phyloP scores from a whole-genome alignment of 1,139 yeast species.

The Candida glucosophila region DNA sequence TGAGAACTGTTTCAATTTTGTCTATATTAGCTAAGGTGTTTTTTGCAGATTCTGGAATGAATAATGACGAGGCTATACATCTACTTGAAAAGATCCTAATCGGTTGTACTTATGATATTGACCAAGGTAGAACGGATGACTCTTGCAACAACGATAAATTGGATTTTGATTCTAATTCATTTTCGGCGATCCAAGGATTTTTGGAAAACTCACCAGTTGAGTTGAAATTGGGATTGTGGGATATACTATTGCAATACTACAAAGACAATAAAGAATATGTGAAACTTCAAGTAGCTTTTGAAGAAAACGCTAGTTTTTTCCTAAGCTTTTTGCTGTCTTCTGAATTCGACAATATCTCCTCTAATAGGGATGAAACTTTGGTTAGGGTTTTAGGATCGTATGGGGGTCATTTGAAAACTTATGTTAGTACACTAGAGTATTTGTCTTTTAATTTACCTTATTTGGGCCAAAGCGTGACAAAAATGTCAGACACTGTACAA shows the following conservation, averaged over 20 bases:
- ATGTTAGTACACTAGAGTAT: slow-evolving; percentile 14
- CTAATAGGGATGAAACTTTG: slow-evolving; percentile 13
- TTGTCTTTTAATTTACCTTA: slow-evolving; percentile 15
- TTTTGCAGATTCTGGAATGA: slow-evolving; percentile 25
- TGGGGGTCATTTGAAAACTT: slow-evolving; percentile 18
- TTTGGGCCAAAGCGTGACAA: slow-evolving; percentile 6
- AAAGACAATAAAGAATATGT: slow-evolving; percentile 26
- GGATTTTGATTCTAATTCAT: slow-evolving; percentile 13
- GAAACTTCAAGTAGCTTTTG: slow-evolving; percentile 48
- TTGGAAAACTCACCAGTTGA: slow-evolving; percentile 56
- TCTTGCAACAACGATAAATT: slow-evolving; percentile 1
- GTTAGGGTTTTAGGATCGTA: slow-evolving; percentile 24
- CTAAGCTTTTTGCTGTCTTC: slow-evolving; percentile 12
- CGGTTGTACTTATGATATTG: no score
- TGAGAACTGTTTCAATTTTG: slow-evolving; percentile 60
- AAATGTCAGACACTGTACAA: no score
- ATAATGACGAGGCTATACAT: slow-evolving; percentile 38
- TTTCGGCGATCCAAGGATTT: slow-evolving; percentile 47
- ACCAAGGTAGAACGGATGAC: no score
- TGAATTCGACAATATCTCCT: slow-evolving; percentile 6
- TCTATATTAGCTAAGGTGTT: slow-evolving; percentile 57
- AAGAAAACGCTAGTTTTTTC: slow-evolving; percentile 30
- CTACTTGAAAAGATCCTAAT: slow-evolving; percentile 49
- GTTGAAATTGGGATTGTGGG: slow-evolving; percentile 70
- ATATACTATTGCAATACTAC: slow-evolving; percentile 57